phyloP scores from a whole-genome alignment of 2,329 filamentous ascomycete genomes.

The Sarocladiaceae sp. region DNA sequence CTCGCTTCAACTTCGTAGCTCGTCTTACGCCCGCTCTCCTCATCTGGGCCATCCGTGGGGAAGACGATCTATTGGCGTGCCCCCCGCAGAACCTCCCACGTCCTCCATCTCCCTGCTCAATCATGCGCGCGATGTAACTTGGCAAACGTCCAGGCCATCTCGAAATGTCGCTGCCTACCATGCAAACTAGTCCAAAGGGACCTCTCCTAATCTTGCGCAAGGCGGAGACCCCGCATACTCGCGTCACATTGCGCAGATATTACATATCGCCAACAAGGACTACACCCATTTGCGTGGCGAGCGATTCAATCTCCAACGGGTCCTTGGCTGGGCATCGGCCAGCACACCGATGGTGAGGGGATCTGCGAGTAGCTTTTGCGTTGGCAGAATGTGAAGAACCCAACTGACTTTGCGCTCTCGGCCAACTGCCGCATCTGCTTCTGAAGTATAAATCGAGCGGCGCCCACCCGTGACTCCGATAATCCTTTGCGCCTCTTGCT shows the following conservation, averaged over 20 bases:
- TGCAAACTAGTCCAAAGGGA: neutral
- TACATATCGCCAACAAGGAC: neutral
- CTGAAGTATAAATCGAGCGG: neutral
- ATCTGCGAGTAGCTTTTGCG: neutral
- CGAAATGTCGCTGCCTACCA: neutral
- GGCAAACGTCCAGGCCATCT: neutral
- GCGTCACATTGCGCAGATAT: neutral
- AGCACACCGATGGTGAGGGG: neutral
- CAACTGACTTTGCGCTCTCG: neutral
- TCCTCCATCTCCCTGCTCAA: neutral
- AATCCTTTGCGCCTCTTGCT: neutral
- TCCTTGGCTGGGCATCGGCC: neutral
- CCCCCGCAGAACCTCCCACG: neutral
- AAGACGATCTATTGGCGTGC: neutral
- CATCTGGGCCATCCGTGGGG: neutral
- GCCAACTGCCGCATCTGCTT: neutral
- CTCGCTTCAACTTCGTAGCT: neutral
- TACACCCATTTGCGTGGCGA: neutral
- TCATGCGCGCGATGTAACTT: neutral
- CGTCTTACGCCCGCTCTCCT: neutral
- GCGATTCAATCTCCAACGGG: neutral
- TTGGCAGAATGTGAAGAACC: neutral
- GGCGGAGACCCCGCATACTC: neutral
- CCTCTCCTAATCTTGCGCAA: neutral
- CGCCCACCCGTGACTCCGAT: no score